Evolutionary conservation across 345 rosid genomes (phyloP).

Genomic region (Punica granatum): DNA sequence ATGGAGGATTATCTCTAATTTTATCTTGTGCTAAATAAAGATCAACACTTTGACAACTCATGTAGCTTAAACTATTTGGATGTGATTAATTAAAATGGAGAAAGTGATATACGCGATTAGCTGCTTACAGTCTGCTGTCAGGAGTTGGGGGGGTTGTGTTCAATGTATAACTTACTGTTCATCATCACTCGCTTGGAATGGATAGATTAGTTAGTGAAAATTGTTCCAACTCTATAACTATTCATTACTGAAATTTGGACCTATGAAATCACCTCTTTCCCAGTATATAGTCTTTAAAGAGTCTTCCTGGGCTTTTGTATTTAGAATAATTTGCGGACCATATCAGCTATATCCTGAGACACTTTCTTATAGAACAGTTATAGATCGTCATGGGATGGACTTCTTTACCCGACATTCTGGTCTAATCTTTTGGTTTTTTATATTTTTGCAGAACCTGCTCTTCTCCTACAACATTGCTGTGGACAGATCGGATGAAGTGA

Average conservation of each 20-base stretch:
- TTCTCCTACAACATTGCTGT: conserved; percentile 91
- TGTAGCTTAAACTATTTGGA: background rate
- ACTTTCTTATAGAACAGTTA: background rate
- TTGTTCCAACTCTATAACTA: background rate
- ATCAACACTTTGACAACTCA: background rate
- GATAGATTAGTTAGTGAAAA: background rate
- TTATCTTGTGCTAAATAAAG: background rate
- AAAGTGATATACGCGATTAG: no score
- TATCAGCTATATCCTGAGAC: background rate
- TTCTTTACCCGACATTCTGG: background rate
- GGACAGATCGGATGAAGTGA: conserved; percentile 80
- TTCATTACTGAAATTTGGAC: background rate
- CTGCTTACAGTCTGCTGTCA: no score
- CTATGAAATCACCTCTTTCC: background rate
- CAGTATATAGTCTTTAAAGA: background rate
- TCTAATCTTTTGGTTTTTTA: background rate
- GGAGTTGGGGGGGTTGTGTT: no score
- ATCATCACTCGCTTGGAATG: background rate
- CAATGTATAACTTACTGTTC: background rate
- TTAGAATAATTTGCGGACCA: background rate
- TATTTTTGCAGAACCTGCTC: conserved; percentile 55
- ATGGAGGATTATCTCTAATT: background rate
- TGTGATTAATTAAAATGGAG: background rate
- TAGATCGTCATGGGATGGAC: background rate
- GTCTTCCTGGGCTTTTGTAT: background rate